These are phyloP conservation scores for Capsella rubella DNA, from an alignment of 441 rosid species.

Conservation along the genomic window DNA sequence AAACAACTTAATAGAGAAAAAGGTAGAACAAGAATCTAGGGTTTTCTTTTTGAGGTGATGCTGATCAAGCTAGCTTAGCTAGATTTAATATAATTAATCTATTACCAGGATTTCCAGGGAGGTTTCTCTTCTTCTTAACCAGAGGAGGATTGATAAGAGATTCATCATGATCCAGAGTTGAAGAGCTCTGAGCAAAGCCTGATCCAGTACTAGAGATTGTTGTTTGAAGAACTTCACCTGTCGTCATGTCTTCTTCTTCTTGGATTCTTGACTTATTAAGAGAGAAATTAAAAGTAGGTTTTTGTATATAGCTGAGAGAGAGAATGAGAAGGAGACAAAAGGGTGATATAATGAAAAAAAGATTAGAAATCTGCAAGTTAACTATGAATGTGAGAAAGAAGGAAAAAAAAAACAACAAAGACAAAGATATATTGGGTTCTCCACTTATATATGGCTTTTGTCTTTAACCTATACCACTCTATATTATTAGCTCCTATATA, in stretches of 20 bases:
- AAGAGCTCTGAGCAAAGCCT: conserved; percentile 41
- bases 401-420: conserved; percentile 29
- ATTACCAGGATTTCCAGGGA: conserved; percentile 92
- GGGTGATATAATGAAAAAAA: conserved; percentile 24
- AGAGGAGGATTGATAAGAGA: conserved; percentile 41
- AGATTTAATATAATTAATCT: not conserved
- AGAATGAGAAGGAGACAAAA: conserved; percentile 39
- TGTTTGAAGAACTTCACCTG: conserved; percentile 39
- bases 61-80: conserved; percentile 7
- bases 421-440: conserved; percentile 57
- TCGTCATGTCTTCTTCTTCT: conserved; percentile 44
- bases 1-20: conserved; percentile 1
- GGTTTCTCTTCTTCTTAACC: conserved; percentile 84
- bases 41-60: conserved; percentile 27
- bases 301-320: conserved; percentile 42
- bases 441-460: conserved; percentile 40
- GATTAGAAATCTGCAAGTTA: conserved; percentile 36
- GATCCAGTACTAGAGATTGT: conserved; percentile 37
- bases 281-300: conserved; percentile 42
- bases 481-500: conserved; percentile 21
- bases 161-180: conserved; percentile 41
- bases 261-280: conserved; percentile 42
- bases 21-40: conserved; percentile 31
- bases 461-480: conserved; percentile 35
- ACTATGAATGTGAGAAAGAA: conserved; percentile 30